A percentile compares a stretch with the other conserved stretches of the same genome.
These are phyloP conservation scores for Daldinia sp. DNA, from an alignment of 2,329 filamentous ascomycete genomes.

Conservation along the genomic window DNA sequence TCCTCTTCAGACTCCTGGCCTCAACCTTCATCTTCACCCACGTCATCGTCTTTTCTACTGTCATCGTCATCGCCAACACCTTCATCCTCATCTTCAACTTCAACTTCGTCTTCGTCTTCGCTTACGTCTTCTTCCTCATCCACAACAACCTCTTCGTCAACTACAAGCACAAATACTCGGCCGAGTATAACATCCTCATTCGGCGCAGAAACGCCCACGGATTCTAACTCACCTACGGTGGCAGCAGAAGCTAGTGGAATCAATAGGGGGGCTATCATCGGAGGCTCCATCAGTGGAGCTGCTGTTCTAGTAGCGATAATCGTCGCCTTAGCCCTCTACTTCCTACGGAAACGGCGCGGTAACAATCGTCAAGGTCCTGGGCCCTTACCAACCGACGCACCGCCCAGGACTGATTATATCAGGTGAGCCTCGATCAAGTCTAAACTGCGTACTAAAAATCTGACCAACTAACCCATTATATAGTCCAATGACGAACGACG, in stretches of 20 bases:
- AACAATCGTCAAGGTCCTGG: conserved; percentile 60
- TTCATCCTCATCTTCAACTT: conserved; percentile 11
- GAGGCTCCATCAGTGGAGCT: conserved; percentile 65
- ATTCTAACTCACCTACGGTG: conserved; percentile 20
- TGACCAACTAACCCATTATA: conserved; percentile 31
- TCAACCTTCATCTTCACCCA: conserved; percentile 26
- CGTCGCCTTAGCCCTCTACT: conserved; percentile 57
- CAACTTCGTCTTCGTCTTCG: conserved; percentile 21
- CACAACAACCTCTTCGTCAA: conserved; percentile 20
- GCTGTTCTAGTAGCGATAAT: conserved; percentile 61
- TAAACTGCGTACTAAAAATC: not conserved
- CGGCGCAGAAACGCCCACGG: conserved; percentile 14
- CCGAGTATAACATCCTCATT: conserved; percentile 25
- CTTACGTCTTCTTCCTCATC: conserved; percentile 23
- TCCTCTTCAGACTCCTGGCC: conserved; percentile 20
- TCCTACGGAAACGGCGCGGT: conserved; percentile 58
- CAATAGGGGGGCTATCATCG: conserved; percentile 64
- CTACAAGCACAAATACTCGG: conserved; percentile 15
- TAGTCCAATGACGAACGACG: conserved; percentile 49
- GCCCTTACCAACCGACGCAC: conserved; percentile 46
- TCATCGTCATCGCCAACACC: conserved; percentile 18
- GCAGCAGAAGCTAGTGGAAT: conserved; percentile 19
- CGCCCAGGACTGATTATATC: conserved; percentile 56
- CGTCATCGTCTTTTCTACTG: not conserved
- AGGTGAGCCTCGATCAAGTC: conserved; percentile 51